phyloP scores from a whole-genome alignment of 2,329 filamentous ascomycete genomes.

The Huntiella savannae region DNA sequence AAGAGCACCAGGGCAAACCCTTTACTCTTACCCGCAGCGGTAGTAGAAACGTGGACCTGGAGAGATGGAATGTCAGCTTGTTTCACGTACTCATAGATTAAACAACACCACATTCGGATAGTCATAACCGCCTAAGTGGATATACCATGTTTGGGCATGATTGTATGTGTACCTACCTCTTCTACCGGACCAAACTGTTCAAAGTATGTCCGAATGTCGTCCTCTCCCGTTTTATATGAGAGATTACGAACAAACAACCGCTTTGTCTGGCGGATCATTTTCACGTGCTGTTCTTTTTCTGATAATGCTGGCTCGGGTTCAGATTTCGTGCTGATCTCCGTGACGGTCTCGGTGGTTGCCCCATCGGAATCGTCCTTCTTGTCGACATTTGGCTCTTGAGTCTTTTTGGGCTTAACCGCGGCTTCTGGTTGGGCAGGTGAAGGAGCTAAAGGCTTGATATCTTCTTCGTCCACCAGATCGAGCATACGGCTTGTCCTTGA shows the following conservation, averaged over 20 bases:
- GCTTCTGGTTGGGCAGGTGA: neutral
- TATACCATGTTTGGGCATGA: constrained; percentile 48
- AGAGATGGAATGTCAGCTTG: constrained; percentile 8
- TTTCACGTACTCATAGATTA: too few relatives aligned
- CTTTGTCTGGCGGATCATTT: constrained; percentile 50
- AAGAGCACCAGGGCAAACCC: constrained; percentile 83
- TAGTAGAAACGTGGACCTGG: constrained; percentile 72
- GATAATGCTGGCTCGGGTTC: neutral
- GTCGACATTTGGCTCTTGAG: neutral
- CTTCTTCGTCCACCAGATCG: constrained; percentile 63
- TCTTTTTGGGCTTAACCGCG: neutral
- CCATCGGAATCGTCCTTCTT: constrained; percentile 9
- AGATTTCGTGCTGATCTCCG: constrained; percentile 8
- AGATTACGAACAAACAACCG: constrained; percentile 82
- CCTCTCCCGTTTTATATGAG: constrained; percentile 58
- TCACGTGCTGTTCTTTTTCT: constrained; percentile 26
- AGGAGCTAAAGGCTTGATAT: constrained; percentile 18
- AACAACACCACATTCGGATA: constrained; percentile 60
- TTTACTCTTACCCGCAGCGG: constrained; percentile 57
- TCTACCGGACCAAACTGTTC: constrained; percentile 53
- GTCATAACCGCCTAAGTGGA: constrained; percentile 77
- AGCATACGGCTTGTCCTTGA: constrained; percentile 73
- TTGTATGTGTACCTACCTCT: constrained; percentile 50
- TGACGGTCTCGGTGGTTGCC: constrained; percentile 12
- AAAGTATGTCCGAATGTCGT: constrained; percentile 58